Evolutionary conservation across 768 basidiomycete species (phyloP), one percentile per base, ranked within the genome.

Genomic region (Rhodosporidiobolus odoratus): DNA sequence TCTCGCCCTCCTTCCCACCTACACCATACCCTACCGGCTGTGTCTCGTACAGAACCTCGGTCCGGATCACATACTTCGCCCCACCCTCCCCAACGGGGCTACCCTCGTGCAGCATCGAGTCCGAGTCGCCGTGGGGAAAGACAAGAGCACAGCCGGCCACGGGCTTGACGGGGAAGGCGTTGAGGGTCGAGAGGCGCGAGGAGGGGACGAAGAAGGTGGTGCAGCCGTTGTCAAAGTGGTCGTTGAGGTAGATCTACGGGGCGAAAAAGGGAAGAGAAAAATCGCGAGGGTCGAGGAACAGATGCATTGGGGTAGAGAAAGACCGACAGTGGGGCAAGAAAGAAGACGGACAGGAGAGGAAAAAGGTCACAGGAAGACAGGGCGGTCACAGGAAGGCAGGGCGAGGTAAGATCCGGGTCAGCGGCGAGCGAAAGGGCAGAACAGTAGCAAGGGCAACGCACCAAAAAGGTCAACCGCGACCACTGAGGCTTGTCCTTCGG

Each of bases 191-290:
- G 19, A 79, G 79, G 6, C 21, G 34, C 1, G 77, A 75, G 0
- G 83, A 83, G 2, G 84, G 85, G 10, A 85, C 76, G 79, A 85
- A 86, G 78, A 85, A 86, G 4, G 85, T 86, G 9, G 85, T 86
- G 68, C 81, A 81, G 19, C 85, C 85, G 38, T 80, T 80, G 45
- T 79, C 78, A 65, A 86, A 84, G 72, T 81, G 81, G 62, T 83
- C 82, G 76, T 83, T 83, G 54, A 84, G 80, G 75, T 84, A 85
- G 62, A 85, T 83, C 63, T 85, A 80, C 30, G 19, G 21, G 43
- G 1, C 45, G 23, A 27, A 9, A 53, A 30, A 17, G 34, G 1
- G 10, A 21, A 27, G 17, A 13, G 3, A n/a, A 35, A 50, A 12
- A 50, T 45, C 6, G 50, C 3, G 53, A 34, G 12, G 53, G 53